These are phyloP conservation scores for Penicillium daleae DNA, from an alignment of 495 filamentous ascomycete species.

Conservation along the genomic window DNA sequence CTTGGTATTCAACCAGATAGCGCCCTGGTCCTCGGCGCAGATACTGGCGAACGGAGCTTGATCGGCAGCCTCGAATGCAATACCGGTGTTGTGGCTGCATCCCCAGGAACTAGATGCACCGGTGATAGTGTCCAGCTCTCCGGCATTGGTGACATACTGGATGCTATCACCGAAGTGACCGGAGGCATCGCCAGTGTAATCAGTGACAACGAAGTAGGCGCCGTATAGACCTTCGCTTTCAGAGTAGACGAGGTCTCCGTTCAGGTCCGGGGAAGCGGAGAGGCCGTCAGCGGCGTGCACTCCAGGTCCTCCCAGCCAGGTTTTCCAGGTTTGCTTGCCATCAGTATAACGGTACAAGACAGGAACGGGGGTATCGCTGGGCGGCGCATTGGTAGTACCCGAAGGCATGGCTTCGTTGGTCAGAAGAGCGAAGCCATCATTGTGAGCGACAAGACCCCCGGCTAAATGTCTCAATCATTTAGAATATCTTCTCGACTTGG, in stretches of 20 bases:
- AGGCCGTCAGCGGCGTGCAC: constrained; percentile 48
- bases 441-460: constrained; percentile 58
- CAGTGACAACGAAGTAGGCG: constrained; percentile 59
- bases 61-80: constrained; percentile 57
- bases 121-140: constrained; percentile 44
- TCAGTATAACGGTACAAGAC: constrained; percentile 52
- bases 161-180: constrained; percentile 60
- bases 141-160: constrained; percentile 51
- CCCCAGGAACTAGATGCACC: constrained; percentile 55
- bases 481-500: background rate
- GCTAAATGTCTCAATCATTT: constrained; percentile 26
- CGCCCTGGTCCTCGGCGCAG: constrained; percentile 59
- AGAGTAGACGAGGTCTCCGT: constrained; percentile 59
- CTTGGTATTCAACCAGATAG: constrained; percentile 61
- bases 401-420: constrained; percentile 53
- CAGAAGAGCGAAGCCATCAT: constrained; percentile 59
- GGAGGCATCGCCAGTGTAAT: constrained; percentile 51
- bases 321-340: constrained; percentile 54
- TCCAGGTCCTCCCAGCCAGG: constrained; percentile 53
- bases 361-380: constrained; percentile 48
- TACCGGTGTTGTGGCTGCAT: constrained; percentile 63
- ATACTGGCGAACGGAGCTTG: constrained; percentile 54
- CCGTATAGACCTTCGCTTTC: constrained; percentile 52
- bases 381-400: constrained; percentile 48
- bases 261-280: constrained; percentile 53